Base-by-base conservation (phyloP, 2,329 filamentous ascomycete genomes). In the Botrytis porri region DNA sequence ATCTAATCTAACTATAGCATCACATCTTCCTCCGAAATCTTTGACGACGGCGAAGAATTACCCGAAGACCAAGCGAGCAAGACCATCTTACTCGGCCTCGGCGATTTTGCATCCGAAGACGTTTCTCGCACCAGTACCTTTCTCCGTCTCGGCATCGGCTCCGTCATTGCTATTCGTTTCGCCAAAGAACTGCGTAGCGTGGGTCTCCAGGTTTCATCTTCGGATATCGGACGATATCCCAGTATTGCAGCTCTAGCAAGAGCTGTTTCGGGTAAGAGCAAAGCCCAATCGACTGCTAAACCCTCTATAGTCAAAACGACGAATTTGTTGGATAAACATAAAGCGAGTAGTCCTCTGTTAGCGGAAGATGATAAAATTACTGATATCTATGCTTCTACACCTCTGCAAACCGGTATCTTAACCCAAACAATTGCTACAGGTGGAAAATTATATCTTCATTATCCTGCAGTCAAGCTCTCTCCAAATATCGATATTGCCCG, bases 161-260 rank as follows among this genome's bases (percentile, higher is more conserved):
- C 81, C 0, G 73, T 82, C 0, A 70, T 74, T 14, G 80, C 80
- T 1, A 84, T 83, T 78, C 84, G 83, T 57, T 75, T 87, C 7
- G 85, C 87, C 0, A 83, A 85, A 35, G 80, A 51, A 35, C 60
- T 74, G 9, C 59, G 75, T 63, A 10, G 12, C 37, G 51, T 39
- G 7, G 81, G 81, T 1, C 73, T 82, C 22, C 77, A 76, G 20
- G 74, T 85, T 3, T 81, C 80, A 0, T 84, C 85, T 4, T 79
- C 81, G 7, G 81, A 84, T 63, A 81, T 85, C n/a, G 85, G 85
- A 77, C 69, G 74, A 3, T 79, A 83, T 67, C 82, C 83, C 48
- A 82, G 79, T 6, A 78, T 85, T 4, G 78, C 83, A 0, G 82
- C 79, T 0, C 86, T 87, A 85, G 69, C 59, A 25, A 29, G 41